Percentiles rank a stretch among this genome's conserved stretches.
Evolutionary conservation across 495 filamentous ascomycete species (phyloP).

Genomic region (Penicillium argentinense): DNA sequence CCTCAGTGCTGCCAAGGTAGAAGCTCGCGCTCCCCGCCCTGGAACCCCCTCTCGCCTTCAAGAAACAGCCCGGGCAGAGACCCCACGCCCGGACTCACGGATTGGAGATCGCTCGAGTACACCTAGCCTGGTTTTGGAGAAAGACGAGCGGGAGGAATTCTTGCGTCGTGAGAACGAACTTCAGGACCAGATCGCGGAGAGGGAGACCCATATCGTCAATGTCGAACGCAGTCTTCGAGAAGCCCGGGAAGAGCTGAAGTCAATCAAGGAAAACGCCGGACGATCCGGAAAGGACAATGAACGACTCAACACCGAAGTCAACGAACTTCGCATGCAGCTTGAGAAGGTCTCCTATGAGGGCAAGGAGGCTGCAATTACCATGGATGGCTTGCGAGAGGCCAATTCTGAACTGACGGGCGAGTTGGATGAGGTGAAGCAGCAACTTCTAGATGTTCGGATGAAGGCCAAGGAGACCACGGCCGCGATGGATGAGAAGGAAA

Average conservation of each 20-base stretch:
- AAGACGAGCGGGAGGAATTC: slow-evolving; percentile 97
- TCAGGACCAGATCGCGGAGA: slow-evolving; percentile 93
- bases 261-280: slow-evolving; percentile 77
- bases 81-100: slow-evolving; percentile 76
- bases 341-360: slow-evolving; percentile 93
- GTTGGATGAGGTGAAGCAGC: slow-evolving; percentile 93
- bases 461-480: slow-evolving; percentile 88
- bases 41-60: slow-evolving; percentile 81
- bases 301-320: slow-evolving; percentile 74
- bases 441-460: slow-evolving; percentile 94
- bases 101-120: slow-evolving; percentile 86
- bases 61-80: slow-evolving; percentile 52
- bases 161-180: slow-evolving; percentile 92
- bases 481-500: slow-evolving; percentile 91
- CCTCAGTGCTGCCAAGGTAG: slow-evolving; percentile 54
- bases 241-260: slow-evolving; percentile 76
- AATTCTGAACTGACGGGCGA: slow-evolving; percentile 89
- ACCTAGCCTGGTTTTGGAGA: slow-evolving; percentile 83
- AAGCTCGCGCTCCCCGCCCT: slow-evolving; percentile 62
- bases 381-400: slow-evolving; percentile 95
- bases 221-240: slow-evolving; percentile 77
- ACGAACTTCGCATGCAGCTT: slow-evolving; percentile 91
- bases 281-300: slow-evolving; percentile 87
- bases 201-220: slow-evolving; percentile 74
- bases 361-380: slow-evolving; percentile 95